phyloP scores from a whole-genome alignment of 352 stramenopile species.

The Phytophthora quininea region DNA sequence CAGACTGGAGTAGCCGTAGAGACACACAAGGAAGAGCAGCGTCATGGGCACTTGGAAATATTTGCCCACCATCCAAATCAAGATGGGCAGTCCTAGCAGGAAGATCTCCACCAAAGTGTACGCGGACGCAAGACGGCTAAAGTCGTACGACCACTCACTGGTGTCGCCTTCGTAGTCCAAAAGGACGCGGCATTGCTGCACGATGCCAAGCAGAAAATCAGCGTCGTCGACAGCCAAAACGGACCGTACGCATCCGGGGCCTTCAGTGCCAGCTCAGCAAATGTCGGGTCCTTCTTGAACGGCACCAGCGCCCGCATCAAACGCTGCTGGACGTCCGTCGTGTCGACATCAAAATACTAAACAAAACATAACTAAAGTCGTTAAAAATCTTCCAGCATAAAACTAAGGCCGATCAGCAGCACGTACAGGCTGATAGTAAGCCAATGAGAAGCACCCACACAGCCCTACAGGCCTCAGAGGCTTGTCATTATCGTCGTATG shows the following conservation, averaged over 20 bases:
- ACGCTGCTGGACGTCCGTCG: conserved; percentile 76
- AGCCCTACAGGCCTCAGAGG: conserved; percentile 46
- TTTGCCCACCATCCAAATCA: conserved; percentile 83
- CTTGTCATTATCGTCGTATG: conserved; percentile 48
- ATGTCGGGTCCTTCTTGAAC: conserved; percentile 86
- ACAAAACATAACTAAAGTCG: conserved; percentile 2
- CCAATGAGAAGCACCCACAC: conserved; percentile 83
- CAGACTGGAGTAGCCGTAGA: conserved; percentile 86
- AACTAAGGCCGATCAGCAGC: not conserved
- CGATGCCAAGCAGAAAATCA: conserved; percentile 87
- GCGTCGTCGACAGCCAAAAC: conserved; percentile 84
- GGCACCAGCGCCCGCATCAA: conserved; percentile 74
- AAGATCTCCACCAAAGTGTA: conserved; percentile 84
- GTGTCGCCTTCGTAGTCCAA: conserved; percentile 70
- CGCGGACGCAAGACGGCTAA: conserved; percentile 76
- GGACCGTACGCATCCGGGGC: conserved; percentile 82
- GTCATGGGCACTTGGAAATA: conserved; percentile 79
- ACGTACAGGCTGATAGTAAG: conserved; percentile 85
- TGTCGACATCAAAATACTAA: conserved; percentile 90
- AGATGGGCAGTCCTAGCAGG: conserved; percentile 67
- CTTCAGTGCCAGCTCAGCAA: conserved; percentile 68
- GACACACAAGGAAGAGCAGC: conserved; percentile 82
- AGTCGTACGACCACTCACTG: conserved; percentile 83
- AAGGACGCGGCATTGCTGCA: conserved; percentile 87
- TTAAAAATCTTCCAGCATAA: not conserved